Percentiles rank a stretch among this genome's conserved stretches.
phyloP scores from a whole-genome alignment of 257 asterid genomes.

The Coffea canephora region DNA sequence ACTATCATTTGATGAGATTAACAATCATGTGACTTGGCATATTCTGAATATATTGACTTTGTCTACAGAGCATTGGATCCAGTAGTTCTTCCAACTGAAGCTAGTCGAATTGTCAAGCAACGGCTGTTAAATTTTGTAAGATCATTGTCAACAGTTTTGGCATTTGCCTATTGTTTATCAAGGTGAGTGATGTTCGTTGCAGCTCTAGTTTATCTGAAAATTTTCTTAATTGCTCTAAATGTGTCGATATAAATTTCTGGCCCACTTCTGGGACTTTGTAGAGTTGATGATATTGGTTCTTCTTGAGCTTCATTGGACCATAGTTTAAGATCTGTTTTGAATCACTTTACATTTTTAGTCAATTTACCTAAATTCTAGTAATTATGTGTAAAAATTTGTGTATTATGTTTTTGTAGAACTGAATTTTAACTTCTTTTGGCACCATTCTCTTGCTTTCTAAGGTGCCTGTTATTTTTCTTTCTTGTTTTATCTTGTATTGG shows the following conservation, averaged over 20 bases:
- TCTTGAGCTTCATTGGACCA: neutral
- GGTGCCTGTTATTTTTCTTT: neutral
- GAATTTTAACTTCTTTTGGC: conserved; percentile 1
- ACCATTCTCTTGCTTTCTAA: neutral
- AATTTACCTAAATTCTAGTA: neutral
- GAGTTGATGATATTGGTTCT: neutral
- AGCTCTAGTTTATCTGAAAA: neutral
- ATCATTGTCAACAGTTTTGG: conserved; percentile 86
- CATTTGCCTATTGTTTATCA: conserved; percentile 87
- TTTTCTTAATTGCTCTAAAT: neutral
- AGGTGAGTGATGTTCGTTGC: conserved; percentile 40
- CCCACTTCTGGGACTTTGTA: neutral
- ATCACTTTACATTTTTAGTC: neutral
- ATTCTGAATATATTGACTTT: neutral
- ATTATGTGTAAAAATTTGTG: neutral
- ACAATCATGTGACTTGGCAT: neutral
- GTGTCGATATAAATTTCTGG: neutral
- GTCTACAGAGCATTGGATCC: conserved; percentile 83
- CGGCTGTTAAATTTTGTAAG: conserved; percentile 80
- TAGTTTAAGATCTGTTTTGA: neutral
- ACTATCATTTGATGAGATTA: neutral
- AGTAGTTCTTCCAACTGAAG: conserved; percentile 73
- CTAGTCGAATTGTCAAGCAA: conserved; percentile 77
- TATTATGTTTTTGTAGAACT: neutral
- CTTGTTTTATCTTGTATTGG: conserved; percentile 3